phyloP scores from a whole-genome alignment of 73 alveolate species.

The Paramecium biaurelia region DNA sequence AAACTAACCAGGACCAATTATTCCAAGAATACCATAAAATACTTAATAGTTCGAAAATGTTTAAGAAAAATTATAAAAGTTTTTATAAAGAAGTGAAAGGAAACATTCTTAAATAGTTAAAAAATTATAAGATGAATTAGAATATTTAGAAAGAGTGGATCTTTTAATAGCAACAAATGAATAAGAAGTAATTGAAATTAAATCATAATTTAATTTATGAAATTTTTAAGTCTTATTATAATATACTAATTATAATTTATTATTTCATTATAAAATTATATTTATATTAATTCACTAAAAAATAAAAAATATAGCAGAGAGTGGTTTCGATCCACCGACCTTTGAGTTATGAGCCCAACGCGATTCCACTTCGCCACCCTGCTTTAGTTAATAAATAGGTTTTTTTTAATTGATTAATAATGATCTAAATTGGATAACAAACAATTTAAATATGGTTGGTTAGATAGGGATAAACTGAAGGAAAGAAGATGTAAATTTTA shows the following conservation, averaged over 20 bases:
- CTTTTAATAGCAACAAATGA: not conserved
- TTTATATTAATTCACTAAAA: not conserved
- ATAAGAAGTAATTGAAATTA: not conserved
- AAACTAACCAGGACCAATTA: not conserved
- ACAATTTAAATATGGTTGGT: constrained; percentile 28
- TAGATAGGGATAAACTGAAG: constrained; percentile 47
- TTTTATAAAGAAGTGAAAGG: not conserved
- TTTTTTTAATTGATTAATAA: not conserved
- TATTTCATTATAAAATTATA: no score
- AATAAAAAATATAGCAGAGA: constrained; percentile 72
- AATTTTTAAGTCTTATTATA: not conserved
- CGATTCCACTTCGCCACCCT: constrained; percentile 99
- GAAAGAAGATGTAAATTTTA: not conserved
- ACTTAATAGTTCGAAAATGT: not conserved
- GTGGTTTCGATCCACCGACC: constrained; percentile 99
- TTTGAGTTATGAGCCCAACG: constrained; percentile 99
- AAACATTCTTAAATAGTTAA: not conserved
- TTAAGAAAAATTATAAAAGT: not conserved
- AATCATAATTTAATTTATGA: not conserved
- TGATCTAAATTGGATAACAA: not conserved
- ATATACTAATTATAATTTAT: not conserved
- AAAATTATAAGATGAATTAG: not conserved
- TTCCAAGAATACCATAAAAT: not conserved
- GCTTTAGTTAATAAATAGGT: not conserved
- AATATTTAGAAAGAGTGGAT: not conserved